Base-by-base conservation (phyloP, 306 rosid genomes). In the Abrus precatorius region DNA sequence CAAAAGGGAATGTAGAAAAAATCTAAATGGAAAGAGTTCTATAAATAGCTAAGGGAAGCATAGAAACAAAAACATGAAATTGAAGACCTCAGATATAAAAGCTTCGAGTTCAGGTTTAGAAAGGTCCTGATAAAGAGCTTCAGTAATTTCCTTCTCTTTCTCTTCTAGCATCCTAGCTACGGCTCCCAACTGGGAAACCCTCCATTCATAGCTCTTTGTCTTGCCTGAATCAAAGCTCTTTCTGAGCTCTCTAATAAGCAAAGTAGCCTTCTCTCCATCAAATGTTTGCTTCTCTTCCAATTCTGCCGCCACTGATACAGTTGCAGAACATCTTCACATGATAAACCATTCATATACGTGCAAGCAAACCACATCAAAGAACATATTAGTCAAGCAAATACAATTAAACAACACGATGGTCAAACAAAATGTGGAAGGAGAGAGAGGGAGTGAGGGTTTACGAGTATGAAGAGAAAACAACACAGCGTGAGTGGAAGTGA, bases 191-290 rank as follows among this genome's bases (percentile, higher is more conserved):
- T 93, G 98, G 3, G 87, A 86, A 48, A 90, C 74, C 78, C 97
- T 65, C 98, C 98, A 93, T 54, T 90, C 93, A 14, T 90, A 93
- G 86, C 89, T 90, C 87, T 71, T 91, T 44, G 94, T 91, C 83
- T 56, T 91, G 14, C 98, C 98, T 0, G 91, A 77, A 69, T 85
- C 75, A 36, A 86, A 93, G 75, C 20, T 83, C 38, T 87, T 82
- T 72, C 90, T 79, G 30, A 93, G 91, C 43, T 93, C 93, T 78
- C 79, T 71, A 20, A 87, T 83, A 14, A 93, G 84, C 69, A 74
- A 71, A 44, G 55, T 71, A 40, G 94, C 94, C 65, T 73, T 62
- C 56, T 88, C 89, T 38, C 49, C 84, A 40, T 87, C 89, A 50
- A 90, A 88, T 33, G 20, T 56, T 76, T 72, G 57, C 69, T 84